Conservation (phyloP, 2,329 filamentous ascomycete genomes). For the Calonectria pseudoturangicola region DNA sequence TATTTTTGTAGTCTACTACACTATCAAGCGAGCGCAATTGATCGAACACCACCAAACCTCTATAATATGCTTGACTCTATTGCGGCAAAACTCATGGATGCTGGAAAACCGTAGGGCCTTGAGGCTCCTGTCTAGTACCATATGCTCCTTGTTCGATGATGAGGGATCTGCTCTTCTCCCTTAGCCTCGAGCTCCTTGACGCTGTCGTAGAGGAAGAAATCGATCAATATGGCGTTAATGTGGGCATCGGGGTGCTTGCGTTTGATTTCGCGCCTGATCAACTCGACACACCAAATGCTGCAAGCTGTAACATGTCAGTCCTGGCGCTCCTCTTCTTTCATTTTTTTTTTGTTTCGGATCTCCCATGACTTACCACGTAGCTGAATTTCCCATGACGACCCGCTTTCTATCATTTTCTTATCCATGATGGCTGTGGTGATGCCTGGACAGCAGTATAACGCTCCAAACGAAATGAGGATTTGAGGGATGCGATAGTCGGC, state of each 20-base stretch:
- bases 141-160: slow-evolving; percentile 93
- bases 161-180: slow-evolving; percentile 76
- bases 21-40: slow-evolving; percentile 40
- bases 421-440: slow-evolving; percentile 82
- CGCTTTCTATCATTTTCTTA: slow-evolving; percentile 79
- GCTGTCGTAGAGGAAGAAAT: slow-evolving; percentile 97
- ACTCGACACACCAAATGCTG: slow-evolving; percentile 96
- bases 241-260: slow-evolving; percentile 81
- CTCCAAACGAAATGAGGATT: slow-evolving; percentile 88
- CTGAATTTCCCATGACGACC: slow-evolving; percentile 88
- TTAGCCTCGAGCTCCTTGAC: slow-evolving; percentile 88
- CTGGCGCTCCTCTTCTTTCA: neutral
- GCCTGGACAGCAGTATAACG: slow-evolving; percentile 88
- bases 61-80: slow-evolving; percentile 41
- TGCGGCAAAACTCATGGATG: slow-evolving; percentile 22
- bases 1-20: slow-evolving; percentile 45
- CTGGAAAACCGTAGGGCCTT: slow-evolving; percentile 37
- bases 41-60: slow-evolving; percentile 44
- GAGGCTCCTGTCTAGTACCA: slow-evolving; percentile 81
- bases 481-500: slow-evolving; percentile 98
- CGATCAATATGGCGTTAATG: slow-evolving; percentile 92
- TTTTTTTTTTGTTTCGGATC: neutral
- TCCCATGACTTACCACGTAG: slow-evolving; percentile 77
- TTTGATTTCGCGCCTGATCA: slow-evolving; percentile 88
- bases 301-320: slow-evolving; percentile 73